Conservation (phyloP, 2,329 filamentous ascomycete genomes). For the Phialemonium atrogriseum region DNA sequence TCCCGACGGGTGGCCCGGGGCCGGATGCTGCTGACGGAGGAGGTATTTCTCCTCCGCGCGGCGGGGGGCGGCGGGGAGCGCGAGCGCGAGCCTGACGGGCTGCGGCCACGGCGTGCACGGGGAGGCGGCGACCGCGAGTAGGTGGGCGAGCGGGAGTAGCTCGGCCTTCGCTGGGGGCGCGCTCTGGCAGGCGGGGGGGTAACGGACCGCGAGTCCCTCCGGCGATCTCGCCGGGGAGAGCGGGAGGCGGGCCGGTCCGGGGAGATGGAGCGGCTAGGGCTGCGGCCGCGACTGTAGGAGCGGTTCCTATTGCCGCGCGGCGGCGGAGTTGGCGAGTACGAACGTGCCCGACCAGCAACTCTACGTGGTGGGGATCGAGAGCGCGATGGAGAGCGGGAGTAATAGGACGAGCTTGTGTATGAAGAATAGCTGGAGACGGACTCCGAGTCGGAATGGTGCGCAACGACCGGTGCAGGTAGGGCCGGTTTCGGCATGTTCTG, state of each 20-base stretch:
- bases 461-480: slow-evolving; percentile 56
- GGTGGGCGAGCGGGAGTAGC: slow-evolving; percentile 12
- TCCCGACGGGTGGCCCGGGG: slow-evolving; percentile 7
- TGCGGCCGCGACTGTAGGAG: slow-evolving; percentile 13
- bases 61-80: background rate
- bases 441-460: slow-evolving; percentile 56
- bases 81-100: background rate
- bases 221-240: slow-evolving; percentile 11
- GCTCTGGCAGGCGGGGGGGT: slow-evolving; percentile 8
- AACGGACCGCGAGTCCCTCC: slow-evolving; percentile 6
- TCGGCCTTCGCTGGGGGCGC: slow-evolving; percentile 3
- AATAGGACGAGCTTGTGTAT: slow-evolving; percentile 56
- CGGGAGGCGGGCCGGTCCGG: slow-evolving; percentile 14
- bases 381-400: slow-evolving; percentile 38
- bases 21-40: slow-evolving; percentile 7
- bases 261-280: slow-evolving; percentile 20
- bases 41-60: slow-evolving; percentile 1
- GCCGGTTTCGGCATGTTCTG: slow-evolving; percentile 84
- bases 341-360: slow-evolving; percentile 26
- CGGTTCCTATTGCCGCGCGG: slow-evolving; percentile 5
- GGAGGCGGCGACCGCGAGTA: slow-evolving; percentile 9
- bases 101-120: background rate
- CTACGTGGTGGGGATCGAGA: slow-evolving; percentile 32
- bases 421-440: slow-evolving; percentile 75
- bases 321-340: slow-evolving; percentile 23